Evolutionary conservation across 2,329 filamentous ascomycete species (phyloP), one percentile per base, ranked within the genome.

Genomic region (Sarocladium oryzae): DNA sequence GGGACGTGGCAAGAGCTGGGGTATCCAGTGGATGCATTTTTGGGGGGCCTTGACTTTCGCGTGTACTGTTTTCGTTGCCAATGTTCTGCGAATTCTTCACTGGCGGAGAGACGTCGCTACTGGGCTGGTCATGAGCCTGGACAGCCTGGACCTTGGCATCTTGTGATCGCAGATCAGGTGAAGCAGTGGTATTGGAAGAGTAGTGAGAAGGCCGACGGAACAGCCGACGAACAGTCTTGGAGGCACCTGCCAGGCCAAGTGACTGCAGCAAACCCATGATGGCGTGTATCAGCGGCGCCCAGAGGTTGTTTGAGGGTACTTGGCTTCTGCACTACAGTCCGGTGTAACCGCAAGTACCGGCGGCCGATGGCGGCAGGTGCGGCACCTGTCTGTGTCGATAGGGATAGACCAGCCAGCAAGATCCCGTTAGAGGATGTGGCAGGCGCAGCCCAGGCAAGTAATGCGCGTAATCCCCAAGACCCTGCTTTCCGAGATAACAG

Each of bases 141-240:
- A 7, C 13, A 13, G 40, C 13, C 15, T 45, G 10, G 40, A 32
- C 21, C 3, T 9, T 3, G 40, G 43, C 43, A 48, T 48, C 26
- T 48, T 26, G 26, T 37, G 50, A 54, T n/a, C 49, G 35, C 16
- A 60, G 50, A 32, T 60, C 51, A 32, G 60, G 50, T 50, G 61
- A 48, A 48, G 56, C 51, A 10, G 57, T 43, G 51, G 65, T 65
- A 15, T 53, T 35, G 1, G 53, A 55, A 16, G 56, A 32, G 26
- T 37, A 61, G 63, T 18, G 49, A 73, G 5, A 60, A n/a, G 43
- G 15, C 9, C 43, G 43, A 32, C n/a, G 43, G 15, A 49, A 21
- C 46, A 49, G 46, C 46, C 33, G 46, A 16, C 46, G 46, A 37
- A 49, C 30, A 13, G 30, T 21, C 46, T 49, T 49, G 46, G 46